Evolutionary conservation across 2,329 filamentous ascomycete species (phyloP), one percentile per base, ranked within the genome.

Genomic region (Fusarium illudens): DNA sequence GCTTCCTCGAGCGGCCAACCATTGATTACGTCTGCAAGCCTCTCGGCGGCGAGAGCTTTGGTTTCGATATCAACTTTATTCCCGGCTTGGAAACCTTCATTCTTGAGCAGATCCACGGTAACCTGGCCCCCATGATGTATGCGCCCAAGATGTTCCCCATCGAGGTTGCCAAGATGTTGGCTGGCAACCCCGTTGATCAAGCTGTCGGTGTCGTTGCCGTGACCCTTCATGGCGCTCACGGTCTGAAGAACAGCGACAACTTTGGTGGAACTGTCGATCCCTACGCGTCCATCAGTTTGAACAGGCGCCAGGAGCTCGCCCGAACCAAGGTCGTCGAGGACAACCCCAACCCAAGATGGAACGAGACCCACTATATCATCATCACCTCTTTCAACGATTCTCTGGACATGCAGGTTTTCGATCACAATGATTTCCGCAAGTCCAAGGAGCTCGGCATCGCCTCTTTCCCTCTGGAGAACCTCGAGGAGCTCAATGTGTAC

Each of bases 11-110:
- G 70, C 89, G 89, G 30, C 96, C 96, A 3, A 90, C 87, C 1
- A 94, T 99, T 69, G 96, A 99, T 81, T 99, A 98, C 76, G 94
- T 97, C 60, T 97, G 96, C 86, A 99, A 99, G 79, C 96, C 96
- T 3, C 87, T 99, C 13, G 96, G 96, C 72, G 96, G 96, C 64
- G 96, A 99, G 64, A 94, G 87, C 3, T 93, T 99, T 68, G 96
- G 96, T 36, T 97, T 99, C 77, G 96, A 99, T 75, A 98, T 99
- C 85, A 98, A 97, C 82, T 97, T 99, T 80, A 96, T 99, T 71
- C 96, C 96, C 17, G 95, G 95, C 71, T 86, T 99, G 22, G 94
- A 98, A 79, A 87, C 79, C 59, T 99, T 99, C 80, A 99, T 99
- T 73, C 89, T 92, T 77, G 96, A 99, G 73, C 93, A 97, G 81